Base-by-base conservation (phyloP, 140 eudicot species). In the Ambrosia hybrid region DNA sequence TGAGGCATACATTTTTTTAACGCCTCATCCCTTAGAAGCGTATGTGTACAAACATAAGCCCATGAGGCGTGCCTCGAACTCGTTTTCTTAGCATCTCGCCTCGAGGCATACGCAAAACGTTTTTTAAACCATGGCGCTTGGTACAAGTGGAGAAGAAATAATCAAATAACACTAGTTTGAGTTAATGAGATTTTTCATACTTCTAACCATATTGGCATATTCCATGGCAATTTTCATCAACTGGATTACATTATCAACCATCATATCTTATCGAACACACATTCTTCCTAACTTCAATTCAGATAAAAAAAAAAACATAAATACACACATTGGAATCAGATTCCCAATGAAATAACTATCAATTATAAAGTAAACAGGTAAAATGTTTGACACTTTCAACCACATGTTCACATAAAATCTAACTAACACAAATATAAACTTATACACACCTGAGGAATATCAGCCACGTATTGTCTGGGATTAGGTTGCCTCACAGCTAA, bases 381-480 rank as follows among this genome's bases (percentile, higher is more conserved):
- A 64, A 13, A 34, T 41, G 12, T 41, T 34, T 33, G 21, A 5
- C 48, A 36, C 67, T n/a, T 61, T 9, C 17, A 13, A 61, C 67
- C 13, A 43, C 13, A 33, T 61, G 26, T 21, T 21, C 26, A 21
- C 26, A 21, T 21, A 21, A 21, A 21, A 1, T 21, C 26, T 21
- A 21, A 21, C 26, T 21, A 21, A 21, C 26, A 21, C 26, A 21
- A 21, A 21, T 21, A 21, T 21, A 21, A 21, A 21, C 26, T 21
- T 21, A 21, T 21, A 21, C 70, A 16, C 7, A 88, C 99, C 97
- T 85, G 96, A 52, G 97, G 97, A 45, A 94, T 94, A 33, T 94
- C 90, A 0, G 99, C 99, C 78, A 94, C 97, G 68, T 94, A 94
- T 84, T 94, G 99, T 12, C 99, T 83, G 12, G 97, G 97, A 86